A percentile compares a stretch with the other conserved stretches of the same genome.
Conservation (phyloP, 176 grass and related monocot genomes). For the Dendrocalamus sinicus region DNA sequence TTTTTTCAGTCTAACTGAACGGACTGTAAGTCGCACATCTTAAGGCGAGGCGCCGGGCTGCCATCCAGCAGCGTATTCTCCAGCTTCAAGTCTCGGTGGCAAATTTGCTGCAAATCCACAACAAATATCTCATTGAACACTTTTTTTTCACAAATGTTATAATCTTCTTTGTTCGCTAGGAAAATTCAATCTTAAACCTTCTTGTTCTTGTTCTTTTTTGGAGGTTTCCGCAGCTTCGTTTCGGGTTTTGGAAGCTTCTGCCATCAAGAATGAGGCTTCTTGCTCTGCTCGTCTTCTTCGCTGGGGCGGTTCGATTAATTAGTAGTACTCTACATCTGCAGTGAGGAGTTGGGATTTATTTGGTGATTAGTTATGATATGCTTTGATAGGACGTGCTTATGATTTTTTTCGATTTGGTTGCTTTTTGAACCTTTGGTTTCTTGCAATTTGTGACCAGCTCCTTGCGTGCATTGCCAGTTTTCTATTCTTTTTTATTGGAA, state of each 20-base stretch:
- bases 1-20: too few species aligned
- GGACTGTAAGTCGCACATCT: slow-evolving; percentile 94
- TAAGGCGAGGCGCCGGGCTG: slow-evolving; percentile 70
- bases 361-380: neutral
- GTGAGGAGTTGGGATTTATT: too few species aligned
- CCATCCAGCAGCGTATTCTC: slow-evolving; percentile 84
- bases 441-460: neutral
- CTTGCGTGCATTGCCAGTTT: neutral
- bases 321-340: too few species aligned
- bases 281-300: too few species aligned
- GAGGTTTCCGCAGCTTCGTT: too few species aligned
- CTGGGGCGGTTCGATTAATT: too few species aligned
- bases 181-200: too few species aligned
- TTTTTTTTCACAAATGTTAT: neutral
- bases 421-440: neutral
- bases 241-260: too few species aligned
- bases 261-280: too few species aligned
- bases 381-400: neutral
- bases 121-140: neutral
- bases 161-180: neutral
- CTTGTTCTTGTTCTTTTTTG: too few species aligned
- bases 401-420: neutral
- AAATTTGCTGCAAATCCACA: slow-evolving; percentile 53
- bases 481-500: too few species aligned
- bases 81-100: slow-evolving; percentile 74